Conservation (phyloP, 345 rosid species). For the Turnera subulata region DNA sequence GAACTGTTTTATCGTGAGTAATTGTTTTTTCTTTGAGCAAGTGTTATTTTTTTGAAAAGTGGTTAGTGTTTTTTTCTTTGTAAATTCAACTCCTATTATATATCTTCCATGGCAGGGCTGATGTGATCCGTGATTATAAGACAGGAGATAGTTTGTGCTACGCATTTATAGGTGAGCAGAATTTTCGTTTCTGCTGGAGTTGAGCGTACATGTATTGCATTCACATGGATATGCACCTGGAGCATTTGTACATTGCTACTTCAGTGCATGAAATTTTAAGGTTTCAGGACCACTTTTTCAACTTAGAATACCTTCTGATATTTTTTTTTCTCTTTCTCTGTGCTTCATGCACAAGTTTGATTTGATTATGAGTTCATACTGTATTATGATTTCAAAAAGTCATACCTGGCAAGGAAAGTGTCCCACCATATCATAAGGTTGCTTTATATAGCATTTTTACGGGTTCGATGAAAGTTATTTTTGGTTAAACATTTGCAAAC, state of each 20-base stretch:
- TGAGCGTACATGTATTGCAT: background rate
- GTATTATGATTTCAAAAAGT: background rate
- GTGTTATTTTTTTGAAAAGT: background rate
- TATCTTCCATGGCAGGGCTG: conserved; percentile 59
- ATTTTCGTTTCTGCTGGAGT: conserved; percentile 4
- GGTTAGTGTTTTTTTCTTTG: too few species aligned
- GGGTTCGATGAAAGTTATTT: background rate
- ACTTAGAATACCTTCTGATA: background rate
- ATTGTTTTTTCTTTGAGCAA: background rate
- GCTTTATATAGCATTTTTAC: background rate
- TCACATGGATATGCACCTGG: background rate
- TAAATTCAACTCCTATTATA: conserved; percentile 9
- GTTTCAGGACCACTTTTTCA: background rate
- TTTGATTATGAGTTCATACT: background rate
- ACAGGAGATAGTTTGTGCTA: conserved; percentile 98
- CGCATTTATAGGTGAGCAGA: conserved; percentile 76
- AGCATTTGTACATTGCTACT: background rate
- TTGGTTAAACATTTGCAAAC: background rate
- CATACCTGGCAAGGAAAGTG: too few species aligned
- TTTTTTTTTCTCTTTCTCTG: background rate
- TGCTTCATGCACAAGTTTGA: background rate
- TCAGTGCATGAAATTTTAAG: background rate
- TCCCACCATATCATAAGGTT: background rate
- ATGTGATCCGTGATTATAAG: conserved; percentile 82
- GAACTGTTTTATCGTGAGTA: conserved; percentile 77